Evolutionary conservation across 2,329 filamentous ascomycete species (phyloP), one percentile per base, ranked within the genome.

Genomic region (Whalleya microplaca): DNA sequence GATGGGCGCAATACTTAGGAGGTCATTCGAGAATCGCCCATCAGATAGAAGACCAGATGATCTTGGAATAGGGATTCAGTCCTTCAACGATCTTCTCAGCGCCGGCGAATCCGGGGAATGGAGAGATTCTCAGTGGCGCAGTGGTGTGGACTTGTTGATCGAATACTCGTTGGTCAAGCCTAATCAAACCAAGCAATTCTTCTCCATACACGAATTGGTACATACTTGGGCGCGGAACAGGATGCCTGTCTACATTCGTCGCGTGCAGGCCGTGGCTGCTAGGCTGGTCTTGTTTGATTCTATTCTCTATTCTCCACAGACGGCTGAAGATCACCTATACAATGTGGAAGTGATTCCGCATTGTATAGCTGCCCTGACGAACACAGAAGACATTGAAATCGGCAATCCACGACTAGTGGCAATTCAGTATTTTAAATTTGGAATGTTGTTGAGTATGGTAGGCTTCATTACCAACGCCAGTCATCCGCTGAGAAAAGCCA

Each of bases 21-120:
- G 60, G 6, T 65, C 66, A 2, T 56, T 59, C 4, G 21, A 21
- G 20, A 29, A 42, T 12, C 48, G 48, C 16, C 56, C 56, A 1
- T 16, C 32, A 2, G n/a, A 45, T 7, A 47, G 56, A 14, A n/a
- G 41, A 3, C 27, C 47, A 19, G 53, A 55, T 10, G 53, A 55
- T n/a, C 42, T 47, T 27, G 53, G 53, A 1, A 23, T 41, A 10
- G 53, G 53, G 19, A 10, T 12, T 1, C 18, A 44, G 29, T 51
- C 53, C 2, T 51, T 51, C 5, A 46, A 47, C 14, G 53, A 51
- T 12, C 37, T 55, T 2, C 19, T 55, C 1, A 48, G 48, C 16
- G 9, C 19, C 1, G 54, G 53, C 18, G 48, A 55, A 5, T 40
- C 40, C 7, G 53, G 53, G 1, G 21, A 55, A 37, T 58, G 56